Evolutionary conservation across 371 early-diverging fungal genomes (phyloP), one percentile per base, ranked within the genome.

Genomic region (Rhizopus delemar): DNA sequence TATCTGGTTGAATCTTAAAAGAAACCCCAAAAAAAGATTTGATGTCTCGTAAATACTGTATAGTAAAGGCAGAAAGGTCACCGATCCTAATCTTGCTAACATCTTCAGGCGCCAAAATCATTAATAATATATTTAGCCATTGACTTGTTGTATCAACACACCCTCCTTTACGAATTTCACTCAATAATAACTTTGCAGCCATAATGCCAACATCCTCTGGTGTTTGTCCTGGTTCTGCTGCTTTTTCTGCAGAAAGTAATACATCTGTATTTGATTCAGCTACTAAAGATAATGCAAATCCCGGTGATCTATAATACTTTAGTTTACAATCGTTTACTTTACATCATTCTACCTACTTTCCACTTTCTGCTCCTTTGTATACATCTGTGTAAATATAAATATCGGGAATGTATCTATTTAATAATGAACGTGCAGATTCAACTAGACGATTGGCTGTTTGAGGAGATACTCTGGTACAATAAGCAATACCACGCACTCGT

Each of bases 321-420:
- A n/a, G 22, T 12, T 35, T 32, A 29, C 13, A 38, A 38, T 11
- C 5, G 12, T 22, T 12, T 3, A 2, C 9, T 33, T 12, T 45
- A 35, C 29, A 41, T 29, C 34, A 3, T 33, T 33, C 22, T 36
- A 51, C 81, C 64, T 70, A 83, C 80, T 86, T 72, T 34, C 99
- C 99, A 46, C 94, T 88, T 59, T 98, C 97, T 16, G 88, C 90
- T 28, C 97, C 96, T 68, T 95, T 95, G 69, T 90, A 96, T 32
- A 96, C 92, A 75, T 98, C 98, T 9, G 97, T 94, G 69, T 95
- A 95, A 55, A 99, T 88, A 73, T 97, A 97, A 50, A 97, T 92
- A 71, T 98, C 98, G 7, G 95, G 95, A 48, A 97, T 92, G 70
- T 88, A 93, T 58, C 88, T 81, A 54, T 94, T 93, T 55, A 97